Conservation (phyloP, 768 basidiomycete genomes). For the Podaxis rugospora region DNA sequence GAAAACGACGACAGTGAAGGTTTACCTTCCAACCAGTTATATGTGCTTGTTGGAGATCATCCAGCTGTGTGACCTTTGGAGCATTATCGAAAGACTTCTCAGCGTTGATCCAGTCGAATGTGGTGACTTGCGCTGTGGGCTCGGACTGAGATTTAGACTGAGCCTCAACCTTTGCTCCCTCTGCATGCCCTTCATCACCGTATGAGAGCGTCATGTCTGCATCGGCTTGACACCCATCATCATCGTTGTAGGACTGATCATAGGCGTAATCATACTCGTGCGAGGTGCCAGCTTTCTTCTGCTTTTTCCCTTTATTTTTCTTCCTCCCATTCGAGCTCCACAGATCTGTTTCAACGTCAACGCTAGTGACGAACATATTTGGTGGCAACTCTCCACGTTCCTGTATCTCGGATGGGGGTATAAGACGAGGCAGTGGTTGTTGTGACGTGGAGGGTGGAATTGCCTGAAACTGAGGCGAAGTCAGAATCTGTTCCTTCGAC, state of each 20-base stretch:
- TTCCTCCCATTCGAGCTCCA: constrained; percentile 19
- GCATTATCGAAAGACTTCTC: constrained; percentile 28
- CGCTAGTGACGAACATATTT: constrained; percentile 66
- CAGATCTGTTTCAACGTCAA: constrained; percentile 59
- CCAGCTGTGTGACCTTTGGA: constrained; percentile 18
- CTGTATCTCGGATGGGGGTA: constrained; percentile 64
- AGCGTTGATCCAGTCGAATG: constrained; percentile 33
- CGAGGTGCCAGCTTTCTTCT: constrained; percentile 12
- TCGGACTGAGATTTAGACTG: not conserved
- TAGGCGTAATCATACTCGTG: not conserved
- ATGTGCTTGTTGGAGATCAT: constrained; percentile 24
- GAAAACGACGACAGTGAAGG: not conserved
- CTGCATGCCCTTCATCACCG: constrained; percentile 15
- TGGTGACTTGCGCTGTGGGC: not conserved
- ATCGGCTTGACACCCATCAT: constrained; percentile 14
- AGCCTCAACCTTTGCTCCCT: not conserved
- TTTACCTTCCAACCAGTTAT: constrained; percentile 50
- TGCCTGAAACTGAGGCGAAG: not conserved
- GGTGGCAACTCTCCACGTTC: constrained; percentile 45
- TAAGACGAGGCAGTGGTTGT: constrained; percentile 29
- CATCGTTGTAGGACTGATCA: constrained; percentile 10
- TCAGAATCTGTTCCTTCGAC: not conserved
- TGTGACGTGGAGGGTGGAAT: not conserved
- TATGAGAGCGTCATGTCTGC: constrained; percentile 17
- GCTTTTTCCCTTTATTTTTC: constrained; percentile 31